Base-by-base conservation (phyloP, 805 yeast genomes). In the Lipomyces spencermartinsiae region DNA sequence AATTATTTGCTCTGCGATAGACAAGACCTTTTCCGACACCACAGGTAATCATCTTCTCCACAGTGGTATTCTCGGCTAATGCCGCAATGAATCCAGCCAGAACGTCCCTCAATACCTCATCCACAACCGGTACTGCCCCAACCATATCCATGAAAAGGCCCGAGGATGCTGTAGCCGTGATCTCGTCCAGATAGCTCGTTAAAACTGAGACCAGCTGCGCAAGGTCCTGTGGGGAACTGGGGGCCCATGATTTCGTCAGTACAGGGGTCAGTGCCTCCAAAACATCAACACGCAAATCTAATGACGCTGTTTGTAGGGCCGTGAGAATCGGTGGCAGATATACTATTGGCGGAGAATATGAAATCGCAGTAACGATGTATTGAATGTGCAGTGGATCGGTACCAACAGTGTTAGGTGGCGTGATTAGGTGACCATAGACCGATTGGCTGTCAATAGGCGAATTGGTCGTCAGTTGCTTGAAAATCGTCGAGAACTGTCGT, bases 381-480 rank as follows among this genome's bases (percentile, higher is more conserved):
- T 39, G 56, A 22, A 68, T n/a, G 39, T 62, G 71, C 19, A 68
- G 57, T 8, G 71, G 70, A 57, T 68, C 71, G 16, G 69, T 58
- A 46, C 54, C 57, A n/a, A 66, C 57, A 14, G 71, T 63, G 22
- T 51, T 22, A 1, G 70, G 71, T 1, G 67, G 39, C 4, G 54
- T 43, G 22, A 65, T 34, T 5, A 68, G 49, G 22, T 54, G 62
- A 55, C 54, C 71, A 7, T n/a, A 43, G n/a, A 43, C 49, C 22
- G n/a, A 43, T 60, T 43, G 19, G 22, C 49, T 43, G 9, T 43
- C 49, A 16, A n/a, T 14, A 43, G 10, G 49, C 22, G 58, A 31
- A 19, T n/a, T 55, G n/a, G 58, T 55, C 49, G 22, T 16, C 49
- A 43, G n/a, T 12, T 43, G 19, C 19, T n/a, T 43, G 19, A 43